Evolutionary conservation across 345 rosid species (phyloP).

Genomic region (Isatis tinctoria): DNA sequence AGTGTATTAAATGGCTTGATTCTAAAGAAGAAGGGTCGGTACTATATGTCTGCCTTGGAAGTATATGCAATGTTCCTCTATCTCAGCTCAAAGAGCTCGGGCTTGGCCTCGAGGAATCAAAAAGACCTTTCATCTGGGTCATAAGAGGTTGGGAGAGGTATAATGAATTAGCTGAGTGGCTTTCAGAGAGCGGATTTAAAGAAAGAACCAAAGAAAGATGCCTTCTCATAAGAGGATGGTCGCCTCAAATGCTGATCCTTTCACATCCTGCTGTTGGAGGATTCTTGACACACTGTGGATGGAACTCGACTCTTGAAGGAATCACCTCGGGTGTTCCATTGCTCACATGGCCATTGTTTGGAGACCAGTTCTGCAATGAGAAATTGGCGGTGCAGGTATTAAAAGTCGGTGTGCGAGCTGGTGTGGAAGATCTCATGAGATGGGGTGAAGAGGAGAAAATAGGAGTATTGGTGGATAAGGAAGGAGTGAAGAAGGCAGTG

Average conservation of each 20-base stretch:
- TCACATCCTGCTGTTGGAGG: conserved; percentile 31
- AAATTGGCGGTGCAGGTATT: conserved; percentile 43
- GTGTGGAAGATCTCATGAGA: conserved; percentile 31
- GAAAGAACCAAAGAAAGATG: conserved; percentile 23
- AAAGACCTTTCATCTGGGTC: conserved; percentile 56
- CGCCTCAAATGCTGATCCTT: conserved; percentile 32
- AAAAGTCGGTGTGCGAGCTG: conserved; percentile 45
- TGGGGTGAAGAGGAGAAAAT: conserved; percentile 52
- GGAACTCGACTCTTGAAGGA: conserved; percentile 32
- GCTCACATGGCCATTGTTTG: conserved; percentile 45
- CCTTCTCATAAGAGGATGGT: conserved; percentile 28
- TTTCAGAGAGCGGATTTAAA: conserved; percentile 18
- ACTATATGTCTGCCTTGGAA: conserved; percentile 50
- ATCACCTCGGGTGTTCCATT: conserved; percentile 19
- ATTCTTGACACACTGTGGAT: conserved; percentile 36
- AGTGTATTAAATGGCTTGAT: conserved; percentile 45
- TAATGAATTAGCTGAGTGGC: conserved; percentile 26
- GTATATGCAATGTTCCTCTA: conserved; percentile 23
- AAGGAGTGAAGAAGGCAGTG: conserved; percentile 36
- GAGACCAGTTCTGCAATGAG: conserved; percentile 63
- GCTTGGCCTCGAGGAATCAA: conserved; percentile 44
- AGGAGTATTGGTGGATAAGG: conserved; percentile 40
- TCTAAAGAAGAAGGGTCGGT: conserved; percentile 30
- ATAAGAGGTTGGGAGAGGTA: conserved; percentile 33
- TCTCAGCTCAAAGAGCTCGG: conserved; percentile 43